Conservation (phyloP, 371 early-diverging fungal genomes). For the Coemansia sp. region DNA sequence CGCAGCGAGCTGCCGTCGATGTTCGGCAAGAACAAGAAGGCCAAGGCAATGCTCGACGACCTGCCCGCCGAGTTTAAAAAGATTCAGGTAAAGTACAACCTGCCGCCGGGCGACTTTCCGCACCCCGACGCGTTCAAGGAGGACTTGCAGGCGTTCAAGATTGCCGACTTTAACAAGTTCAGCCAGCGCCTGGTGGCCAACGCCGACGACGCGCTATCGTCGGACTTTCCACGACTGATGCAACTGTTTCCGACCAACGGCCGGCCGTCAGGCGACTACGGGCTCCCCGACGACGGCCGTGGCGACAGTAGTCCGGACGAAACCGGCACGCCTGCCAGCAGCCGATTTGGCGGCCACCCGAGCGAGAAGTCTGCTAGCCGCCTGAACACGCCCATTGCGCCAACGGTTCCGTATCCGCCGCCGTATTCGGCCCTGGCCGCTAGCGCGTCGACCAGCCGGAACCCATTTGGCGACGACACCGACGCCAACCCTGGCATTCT, state of each 20-base stretch:
- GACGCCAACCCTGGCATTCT: slow-evolving; percentile 35
- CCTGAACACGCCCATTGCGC: not conserved
- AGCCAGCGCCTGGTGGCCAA: slow-evolving; percentile 61
- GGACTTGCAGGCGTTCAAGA: slow-evolving; percentile 66
- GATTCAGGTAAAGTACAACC: slow-evolving; percentile 65
- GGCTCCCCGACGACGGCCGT: slow-evolving; percentile 8
- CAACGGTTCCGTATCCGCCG: slow-evolving; percentile 24
- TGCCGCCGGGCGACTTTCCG: slow-evolving; percentile 76
- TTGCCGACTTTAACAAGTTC: slow-evolving; percentile 74
- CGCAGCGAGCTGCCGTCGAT: slow-evolving; percentile 77
- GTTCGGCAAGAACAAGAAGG: slow-evolving; percentile 78
- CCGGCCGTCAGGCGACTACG: slow-evolving; percentile 26
- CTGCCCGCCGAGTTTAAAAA: slow-evolving; percentile 72
- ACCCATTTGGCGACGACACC: slow-evolving; percentile 46
- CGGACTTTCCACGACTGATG: slow-evolving; percentile 51
- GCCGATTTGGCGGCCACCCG: not conserved
- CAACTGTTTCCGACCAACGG: slow-evolving; percentile 44
- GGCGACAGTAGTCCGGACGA: not conserved
- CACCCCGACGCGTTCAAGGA: slow-evolving; percentile 64
- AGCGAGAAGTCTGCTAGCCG: slow-evolving; percentile 15
- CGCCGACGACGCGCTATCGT: slow-evolving; percentile 60
- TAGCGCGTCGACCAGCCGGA: slow-evolving; percentile 33
- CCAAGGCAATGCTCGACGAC: slow-evolving; percentile 67
- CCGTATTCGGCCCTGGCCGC: slow-evolving; percentile 46
- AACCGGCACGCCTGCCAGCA: not conserved